Percentiles rank a stretch among this genome's conserved stretches.
Conservation (phyloP, 148 eudicot genomes). For the Cornus kousa region DNA sequence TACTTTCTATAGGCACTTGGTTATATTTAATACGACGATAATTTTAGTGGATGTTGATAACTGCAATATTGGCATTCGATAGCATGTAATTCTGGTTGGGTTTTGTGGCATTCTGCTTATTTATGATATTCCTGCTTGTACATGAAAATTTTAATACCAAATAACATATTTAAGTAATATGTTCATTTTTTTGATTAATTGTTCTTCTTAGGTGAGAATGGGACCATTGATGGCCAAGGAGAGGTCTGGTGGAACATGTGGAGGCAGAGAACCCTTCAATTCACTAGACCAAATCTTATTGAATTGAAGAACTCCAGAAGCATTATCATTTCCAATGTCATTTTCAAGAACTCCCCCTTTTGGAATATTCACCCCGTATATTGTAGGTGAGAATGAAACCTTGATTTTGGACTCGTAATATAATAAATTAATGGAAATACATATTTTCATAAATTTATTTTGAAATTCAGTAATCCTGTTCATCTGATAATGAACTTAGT, state of each 20-base stretch:
- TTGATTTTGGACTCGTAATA: conserved; percentile 1
- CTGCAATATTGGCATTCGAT: neutral
- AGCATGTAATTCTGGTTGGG: neutral
- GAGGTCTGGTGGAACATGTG: conserved; percentile 98
- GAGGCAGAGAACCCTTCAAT: conserved; percentile 70
- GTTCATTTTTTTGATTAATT: neutral
- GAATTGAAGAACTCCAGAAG: conserved; percentile 74
- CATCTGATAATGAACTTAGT: neutral
- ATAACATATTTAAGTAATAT: neutral
- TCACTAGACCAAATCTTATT: conserved; percentile 84
- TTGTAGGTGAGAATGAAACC: conserved; percentile 60
- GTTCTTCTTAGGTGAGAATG: conserved; percentile 72
- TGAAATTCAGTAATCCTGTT: conserved; percentile 1
- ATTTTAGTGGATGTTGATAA: neutral
- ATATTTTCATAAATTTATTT: too few species aligned
- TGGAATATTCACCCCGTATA: conserved; percentile 98
- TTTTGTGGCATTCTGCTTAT: neutral
- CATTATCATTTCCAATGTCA: conserved; percentile 77
- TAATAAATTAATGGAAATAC: neutral
- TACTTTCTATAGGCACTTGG: neutral
- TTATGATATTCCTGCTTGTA: neutral
- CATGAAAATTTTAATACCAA: neutral
- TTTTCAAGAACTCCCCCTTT: conserved; percentile 86
- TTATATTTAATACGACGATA: too few species aligned
- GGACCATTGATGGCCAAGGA: conserved; percentile 98